Conservation (phyloP, 495 filamentous ascomycete genomes). For the Aspergillus olivimuriae region DNA sequence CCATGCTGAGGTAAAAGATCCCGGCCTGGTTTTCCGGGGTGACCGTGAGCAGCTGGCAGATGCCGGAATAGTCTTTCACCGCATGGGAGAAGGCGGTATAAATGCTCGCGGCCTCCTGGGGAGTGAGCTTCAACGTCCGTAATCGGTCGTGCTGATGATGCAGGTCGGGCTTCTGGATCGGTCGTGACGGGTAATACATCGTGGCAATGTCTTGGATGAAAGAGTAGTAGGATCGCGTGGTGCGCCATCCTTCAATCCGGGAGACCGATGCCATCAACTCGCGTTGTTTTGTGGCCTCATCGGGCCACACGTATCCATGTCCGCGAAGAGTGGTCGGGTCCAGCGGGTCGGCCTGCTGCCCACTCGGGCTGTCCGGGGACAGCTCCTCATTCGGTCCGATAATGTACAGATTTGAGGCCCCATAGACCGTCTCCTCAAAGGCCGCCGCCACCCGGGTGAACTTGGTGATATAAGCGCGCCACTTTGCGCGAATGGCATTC, state of each 20-base stretch:
- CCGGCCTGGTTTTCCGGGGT: slow-evolving; percentile 84
- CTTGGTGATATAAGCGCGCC: slow-evolving; percentile 81
- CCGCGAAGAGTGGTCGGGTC: slow-evolving; percentile 62
- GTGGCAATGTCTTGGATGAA: slow-evolving; percentile 75
- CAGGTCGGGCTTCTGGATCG: slow-evolving; percentile 78
- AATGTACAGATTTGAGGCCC: slow-evolving; percentile 82
- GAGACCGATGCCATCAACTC: slow-evolving; percentile 87
- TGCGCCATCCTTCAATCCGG: slow-evolving; percentile 92
- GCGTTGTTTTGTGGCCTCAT: slow-evolving; percentile 69
- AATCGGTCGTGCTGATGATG: slow-evolving; percentile 89
- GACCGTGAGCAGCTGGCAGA: slow-evolving; percentile 80
- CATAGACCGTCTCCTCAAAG: slow-evolving; percentile 93
- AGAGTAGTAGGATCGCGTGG: slow-evolving; percentile 88
- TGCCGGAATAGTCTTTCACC: slow-evolving; percentile 77
- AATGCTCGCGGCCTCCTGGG: slow-evolving; percentile 65
- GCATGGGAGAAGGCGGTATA: slow-evolving; percentile 73
- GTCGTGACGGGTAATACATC: slow-evolving; percentile 50
- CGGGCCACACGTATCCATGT: slow-evolving; percentile 93
- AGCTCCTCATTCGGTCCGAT: slow-evolving; percentile 53
- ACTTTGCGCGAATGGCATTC: slow-evolving; percentile 81
- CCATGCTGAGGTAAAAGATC: slow-evolving; percentile 85
- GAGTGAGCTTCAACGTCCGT: slow-evolving; percentile 65
- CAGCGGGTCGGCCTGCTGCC: slow-evolving; percentile 32
- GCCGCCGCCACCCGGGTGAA: slow-evolving; percentile 89
- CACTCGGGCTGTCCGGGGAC: slow-evolving; percentile 42